phyloP scores from a whole-genome alignment of 129 eudicot species.

The Helichrysum umbraculigerum region DNA sequence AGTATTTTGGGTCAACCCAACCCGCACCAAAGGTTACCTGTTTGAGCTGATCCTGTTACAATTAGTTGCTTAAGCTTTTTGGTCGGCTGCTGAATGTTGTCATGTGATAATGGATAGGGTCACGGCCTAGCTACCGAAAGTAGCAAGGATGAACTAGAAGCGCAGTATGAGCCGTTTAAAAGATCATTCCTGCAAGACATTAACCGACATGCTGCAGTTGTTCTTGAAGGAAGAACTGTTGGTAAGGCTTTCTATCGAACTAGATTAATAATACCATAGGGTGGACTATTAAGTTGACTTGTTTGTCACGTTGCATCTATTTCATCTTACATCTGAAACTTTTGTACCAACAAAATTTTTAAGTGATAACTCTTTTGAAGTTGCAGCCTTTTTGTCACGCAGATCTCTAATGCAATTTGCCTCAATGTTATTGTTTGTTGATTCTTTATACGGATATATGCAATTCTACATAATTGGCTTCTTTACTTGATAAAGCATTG shows the following conservation, averaged over 20 bases:
- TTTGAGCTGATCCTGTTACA: background rate
- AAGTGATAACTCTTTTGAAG: background rate
- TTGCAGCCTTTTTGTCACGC: background rate
- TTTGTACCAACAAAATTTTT: background rate
- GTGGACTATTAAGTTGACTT: background rate
- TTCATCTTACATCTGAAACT: conserved; percentile 2
- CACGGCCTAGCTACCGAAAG: conserved; percentile 67
- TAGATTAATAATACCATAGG: background rate
- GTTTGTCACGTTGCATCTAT: background rate
- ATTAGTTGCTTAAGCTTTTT: too few relatives aligned
- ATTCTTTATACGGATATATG: background rate
- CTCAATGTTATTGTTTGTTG: background rate
- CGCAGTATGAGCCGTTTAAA: conserved; percentile 74
- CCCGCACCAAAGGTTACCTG: background rate
- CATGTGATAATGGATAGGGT: conserved; percentile 45
- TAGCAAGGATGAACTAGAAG: conserved; percentile 62
- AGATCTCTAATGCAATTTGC: background rate
- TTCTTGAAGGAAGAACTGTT: conserved; percentile 93
- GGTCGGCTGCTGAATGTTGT: background rate
- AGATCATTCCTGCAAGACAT: conserved; percentile 83
- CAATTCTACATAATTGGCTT: background rate
- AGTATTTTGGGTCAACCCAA: conserved; percentile 15
- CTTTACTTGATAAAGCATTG: background rate
- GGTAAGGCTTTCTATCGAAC: conserved; percentile 46
- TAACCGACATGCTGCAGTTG: conserved; percentile 96